Percentiles rank a stretch among this genome's conserved stretches.
phyloP scores from a whole-genome alignment of 2,329 filamentous ascomycete genomes.

The Talaromyces amestolkiae region DNA sequence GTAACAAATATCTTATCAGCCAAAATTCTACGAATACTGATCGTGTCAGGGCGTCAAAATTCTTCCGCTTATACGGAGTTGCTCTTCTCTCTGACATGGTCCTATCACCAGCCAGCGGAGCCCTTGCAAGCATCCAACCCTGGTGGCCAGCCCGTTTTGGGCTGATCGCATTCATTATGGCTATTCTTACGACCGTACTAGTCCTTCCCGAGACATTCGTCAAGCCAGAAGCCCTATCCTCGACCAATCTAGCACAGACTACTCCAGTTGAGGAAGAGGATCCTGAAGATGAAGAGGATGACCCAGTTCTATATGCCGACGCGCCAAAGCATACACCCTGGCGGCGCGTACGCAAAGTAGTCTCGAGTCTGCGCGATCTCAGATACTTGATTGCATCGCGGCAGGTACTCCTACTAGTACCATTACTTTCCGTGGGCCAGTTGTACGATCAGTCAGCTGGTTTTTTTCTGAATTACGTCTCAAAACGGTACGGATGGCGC shows the following conservation, averaged over 20 bases:
- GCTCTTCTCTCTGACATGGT: conserved; percentile 19
- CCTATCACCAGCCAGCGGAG: conserved; percentile 15
- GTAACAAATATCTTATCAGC: background rate
- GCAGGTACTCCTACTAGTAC: conserved; percentile 14
- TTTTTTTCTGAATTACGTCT: conserved; percentile 19
- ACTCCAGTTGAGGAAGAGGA: conserved; percentile 11
- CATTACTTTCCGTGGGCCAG: conserved; percentile 18
- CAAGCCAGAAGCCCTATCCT: background rate
- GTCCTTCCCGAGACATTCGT: conserved; percentile 18
- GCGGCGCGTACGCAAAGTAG: background rate
- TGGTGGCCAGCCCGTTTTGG: conserved; percentile 21
- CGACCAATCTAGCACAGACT: background rate
- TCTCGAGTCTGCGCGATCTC: conserved; percentile 15
- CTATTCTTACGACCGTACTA: conserved; percentile 11
- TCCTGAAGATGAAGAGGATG: conserved; percentile 19
- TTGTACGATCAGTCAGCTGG: conserved; percentile 18
- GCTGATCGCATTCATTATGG: conserved; percentile 18
- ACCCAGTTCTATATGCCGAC: conserved; percentile 17
- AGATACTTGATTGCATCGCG: conserved; percentile 17
- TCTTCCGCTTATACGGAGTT: conserved; percentile 20
- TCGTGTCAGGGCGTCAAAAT: conserved; percentile 14
- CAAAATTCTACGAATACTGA: background rate
- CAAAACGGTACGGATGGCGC: conserved; percentile 20
- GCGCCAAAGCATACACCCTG: conserved; percentile 13
- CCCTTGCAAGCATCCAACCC: conserved; percentile 15